Percentiles rank a stretch among this genome's conserved stretches.
phyloP scores from a whole-genome alignment of 2,329 filamentous ascomycete species.

The Stagonosporopsis vannaccii region DNA sequence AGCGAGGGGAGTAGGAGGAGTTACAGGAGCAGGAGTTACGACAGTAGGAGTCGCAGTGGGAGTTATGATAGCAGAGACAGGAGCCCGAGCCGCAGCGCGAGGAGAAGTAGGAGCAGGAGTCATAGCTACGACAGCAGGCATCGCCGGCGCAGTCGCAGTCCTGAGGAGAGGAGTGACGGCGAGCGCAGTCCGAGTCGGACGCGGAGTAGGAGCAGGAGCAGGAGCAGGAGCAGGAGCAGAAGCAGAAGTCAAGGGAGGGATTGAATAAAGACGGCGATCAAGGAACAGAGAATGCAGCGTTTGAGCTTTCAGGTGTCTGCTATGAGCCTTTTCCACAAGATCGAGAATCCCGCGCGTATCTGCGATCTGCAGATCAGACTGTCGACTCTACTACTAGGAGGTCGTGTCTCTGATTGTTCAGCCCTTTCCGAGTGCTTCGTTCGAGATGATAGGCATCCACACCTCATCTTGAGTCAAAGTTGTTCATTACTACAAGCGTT shows the following conservation, averaged over 20 bases:
- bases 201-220: constrained; percentile 2
- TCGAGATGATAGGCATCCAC: no score
- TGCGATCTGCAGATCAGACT: no score
- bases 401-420: no score
- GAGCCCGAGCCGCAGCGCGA: background rate
- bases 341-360: no score
- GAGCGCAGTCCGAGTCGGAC: background rate
- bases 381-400: no score
- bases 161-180: constrained; percentile 2
- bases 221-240: background rate
- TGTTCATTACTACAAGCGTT: no score
- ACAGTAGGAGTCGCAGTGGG: constrained; percentile 14
- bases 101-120: constrained; percentile 1
- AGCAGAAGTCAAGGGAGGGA: background rate
- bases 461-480: no score
- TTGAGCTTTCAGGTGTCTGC: no score
- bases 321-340: no score
- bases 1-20: constrained; percentile 20
- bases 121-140: constrained; percentile 21
- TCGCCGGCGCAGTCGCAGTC: constrained; percentile 10
- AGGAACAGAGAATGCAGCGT: no score
- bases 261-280: no score
- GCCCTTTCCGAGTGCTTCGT: no score
- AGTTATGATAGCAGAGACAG: constrained; percentile 21
- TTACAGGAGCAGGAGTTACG: constrained; percentile 12